Base-by-base conservation (phyloP, 139 green algal genomes). In the Ostreobium quekettii region DNA sequence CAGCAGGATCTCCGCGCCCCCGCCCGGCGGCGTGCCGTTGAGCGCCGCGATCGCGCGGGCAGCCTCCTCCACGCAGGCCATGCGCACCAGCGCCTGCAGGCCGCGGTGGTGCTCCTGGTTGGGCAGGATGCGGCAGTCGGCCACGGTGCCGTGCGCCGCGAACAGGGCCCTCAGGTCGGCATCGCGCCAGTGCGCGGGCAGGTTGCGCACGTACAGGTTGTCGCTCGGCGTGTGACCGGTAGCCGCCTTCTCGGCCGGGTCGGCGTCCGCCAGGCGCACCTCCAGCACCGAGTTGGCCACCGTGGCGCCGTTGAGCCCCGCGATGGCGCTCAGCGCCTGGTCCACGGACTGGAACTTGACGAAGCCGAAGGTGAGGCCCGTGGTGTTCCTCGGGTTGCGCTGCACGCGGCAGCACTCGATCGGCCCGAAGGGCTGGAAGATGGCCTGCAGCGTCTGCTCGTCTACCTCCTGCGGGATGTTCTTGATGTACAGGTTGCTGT, bases 31-130 rank as follows among this genome's bases (percentile, higher is more conserved):
- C n/a, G 64, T 60, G 39, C 78, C 76, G 60, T 89, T 82, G 22
- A 89, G 72, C 3, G 66, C 67, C 15, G 68, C 58, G 32, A 89
- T 89, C n/a, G 83, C 76, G 2, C 64, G 60, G 2, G 62, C 31
- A 1, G 83, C 71, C 48, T 87, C 71, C 4, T 77, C 61, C 8
- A 86, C 36, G 47, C 32, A 76, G 48, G 37, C 36, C 71, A 87
- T 78, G 32, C 82, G 79, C 15, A 89, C 75, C 36, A 89, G 71
- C 24, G 72, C 75, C 28, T 78, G 75, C 4, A 60, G 56, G 15
- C 67, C 72, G 19, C 64, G 37, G 19, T 59, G 30, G 26, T 42
- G 49, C 26, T 78, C 61, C 2, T 71, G 71, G 26, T 48, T 53
- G 58, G 79, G 73, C 36, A 85, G 76, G 31, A 85, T 53, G 19